A percentile compares a stretch with the other conserved stretches of the same genome.
Conservation (phyloP, 129 eudicot species). For the Flaveria bidentis region DNA sequence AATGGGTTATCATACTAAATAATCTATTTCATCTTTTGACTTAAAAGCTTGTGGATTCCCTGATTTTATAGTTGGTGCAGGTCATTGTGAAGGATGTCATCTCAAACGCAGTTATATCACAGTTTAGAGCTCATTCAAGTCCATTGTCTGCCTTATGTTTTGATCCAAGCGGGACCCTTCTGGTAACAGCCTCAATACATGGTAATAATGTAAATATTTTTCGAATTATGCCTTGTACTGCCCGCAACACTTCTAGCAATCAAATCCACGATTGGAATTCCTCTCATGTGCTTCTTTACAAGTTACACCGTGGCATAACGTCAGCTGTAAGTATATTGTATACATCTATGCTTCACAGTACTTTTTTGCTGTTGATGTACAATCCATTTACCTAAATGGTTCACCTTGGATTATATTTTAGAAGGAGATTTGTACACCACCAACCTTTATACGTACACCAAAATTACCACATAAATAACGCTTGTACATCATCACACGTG, state of each 20-base stretch:
- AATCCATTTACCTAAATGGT: background rate
- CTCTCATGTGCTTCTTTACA: constrained; percentile 61
- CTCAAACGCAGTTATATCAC: constrained; percentile 46
- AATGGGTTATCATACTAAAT: background rate
- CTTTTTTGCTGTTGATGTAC: background rate
- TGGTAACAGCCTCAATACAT: constrained; percentile 62
- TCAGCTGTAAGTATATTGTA: constrained; percentile 54
- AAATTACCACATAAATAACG: background rate
- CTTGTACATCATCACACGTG: background rate
- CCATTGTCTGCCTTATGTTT: constrained; percentile 56
- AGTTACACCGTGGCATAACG: constrained; percentile 56
- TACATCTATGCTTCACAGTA: constrained; percentile 14
- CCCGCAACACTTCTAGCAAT: constrained; percentile 37
- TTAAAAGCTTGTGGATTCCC: constrained; percentile 14
- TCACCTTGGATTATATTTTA: background rate
- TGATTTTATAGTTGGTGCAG: constrained; percentile 35
- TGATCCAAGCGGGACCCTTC: constrained; percentile 66
- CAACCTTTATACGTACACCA: background rate
- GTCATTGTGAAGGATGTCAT: constrained; percentile 55
- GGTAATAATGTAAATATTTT: constrained; percentile 54
- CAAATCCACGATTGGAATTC: constrained; percentile 47
- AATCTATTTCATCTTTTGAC: constrained; percentile 4
- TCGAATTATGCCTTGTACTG: constrained; percentile 50
- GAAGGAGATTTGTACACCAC: background rate
- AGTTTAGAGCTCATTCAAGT: constrained; percentile 55